These are phyloP conservation scores for Pseudogymnoascus sp. DNA, from an alignment of 2,329 filamentous ascomycete genomes.

Conservation along the genomic window DNA sequence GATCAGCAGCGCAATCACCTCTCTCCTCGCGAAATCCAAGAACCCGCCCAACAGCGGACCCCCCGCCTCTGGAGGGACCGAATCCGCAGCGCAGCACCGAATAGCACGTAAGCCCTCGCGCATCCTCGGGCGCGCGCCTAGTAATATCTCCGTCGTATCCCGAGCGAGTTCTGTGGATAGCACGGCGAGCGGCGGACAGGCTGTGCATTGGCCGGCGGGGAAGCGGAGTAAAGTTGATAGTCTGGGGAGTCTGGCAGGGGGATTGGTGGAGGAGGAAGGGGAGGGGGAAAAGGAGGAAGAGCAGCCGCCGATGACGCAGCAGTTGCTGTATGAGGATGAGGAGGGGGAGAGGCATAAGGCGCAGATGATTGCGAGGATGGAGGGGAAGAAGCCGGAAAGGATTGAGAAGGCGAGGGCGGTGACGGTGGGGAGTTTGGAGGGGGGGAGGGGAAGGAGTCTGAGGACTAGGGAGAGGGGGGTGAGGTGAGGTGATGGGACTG, in stretches of 20 bases:
- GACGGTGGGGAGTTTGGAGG: constrained; percentile 19
- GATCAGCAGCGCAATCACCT: constrained; percentile 20
- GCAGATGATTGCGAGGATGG: constrained; percentile 26
- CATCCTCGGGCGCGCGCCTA: constrained; percentile 51
- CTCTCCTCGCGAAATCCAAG: constrained; percentile 27
- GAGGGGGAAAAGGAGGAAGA: constrained; percentile 17
- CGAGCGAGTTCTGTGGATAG: constrained; percentile 35
- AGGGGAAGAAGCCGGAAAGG: constrained; percentile 22
- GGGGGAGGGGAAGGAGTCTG: neutral
- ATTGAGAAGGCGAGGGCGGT: constrained; percentile 17
- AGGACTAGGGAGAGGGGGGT: neutral
- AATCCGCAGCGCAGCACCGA: constrained; percentile 10
- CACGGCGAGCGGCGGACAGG: constrained; percentile 24
- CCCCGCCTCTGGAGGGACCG: constrained; percentile 9
- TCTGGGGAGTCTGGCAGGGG: constrained; percentile 16
- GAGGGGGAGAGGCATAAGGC: constrained; percentile 25
- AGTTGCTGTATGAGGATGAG: constrained; percentile 27
- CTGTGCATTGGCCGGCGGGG: constrained; percentile 21
- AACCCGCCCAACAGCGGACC: constrained; percentile 9
- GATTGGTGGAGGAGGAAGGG: constrained; percentile 4
- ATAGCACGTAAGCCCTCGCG: constrained; percentile 4
- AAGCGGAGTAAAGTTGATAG: constrained; percentile 19
- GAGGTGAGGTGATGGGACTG: neutral
- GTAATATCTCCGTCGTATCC: constrained; percentile 45
- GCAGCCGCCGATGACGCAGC: constrained; percentile 24